A percentile compares a stretch with the other conserved stretches of the same genome.
These are phyloP conservation scores for Aegilops bicornis DNA, from an alignment of 176 grass and related monocot species.

Conservation along the genomic window DNA sequence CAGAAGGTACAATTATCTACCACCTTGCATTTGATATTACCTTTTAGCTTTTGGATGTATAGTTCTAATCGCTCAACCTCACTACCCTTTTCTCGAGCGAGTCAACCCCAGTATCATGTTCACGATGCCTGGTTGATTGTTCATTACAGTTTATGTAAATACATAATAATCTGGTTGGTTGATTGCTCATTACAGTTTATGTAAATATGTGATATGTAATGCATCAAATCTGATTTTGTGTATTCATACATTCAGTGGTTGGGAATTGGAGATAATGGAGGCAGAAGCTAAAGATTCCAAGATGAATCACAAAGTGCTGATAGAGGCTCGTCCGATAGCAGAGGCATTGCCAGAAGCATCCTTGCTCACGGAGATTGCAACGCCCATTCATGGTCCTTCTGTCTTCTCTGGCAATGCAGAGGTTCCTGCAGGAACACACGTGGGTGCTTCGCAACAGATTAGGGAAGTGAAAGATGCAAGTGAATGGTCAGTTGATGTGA, in stretches of 20 bases:
- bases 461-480: neutral
- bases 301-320: conserved; percentile 54
- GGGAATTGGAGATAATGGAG: conserved; percentile 84
- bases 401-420: conserved; percentile 3
- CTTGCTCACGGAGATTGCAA: neutral
- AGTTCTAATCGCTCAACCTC: neutral
- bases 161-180: neutral
- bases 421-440: conserved; percentile 16
- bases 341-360: conserved; percentile 16
- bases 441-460: neutral
- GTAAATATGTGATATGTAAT: neutral
- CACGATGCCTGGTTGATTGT: neutral
- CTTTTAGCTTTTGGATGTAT: neutral
- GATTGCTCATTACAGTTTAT: neutral
- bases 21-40: neutral
- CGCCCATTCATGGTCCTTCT: neutral
- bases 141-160: neutral
- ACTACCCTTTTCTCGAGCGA: neutral
- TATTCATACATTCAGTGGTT: conserved; percentile 62
- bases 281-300: conserved; percentile 71
- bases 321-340: conserved; percentile 17
- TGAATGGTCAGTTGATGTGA: neutral
- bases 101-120: neutral
- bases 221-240: neutral
- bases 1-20: conserved; percentile 52